Base-by-base conservation (phyloP, 805 yeast genomes). In the Kluyveromyces starmeri region DNA sequence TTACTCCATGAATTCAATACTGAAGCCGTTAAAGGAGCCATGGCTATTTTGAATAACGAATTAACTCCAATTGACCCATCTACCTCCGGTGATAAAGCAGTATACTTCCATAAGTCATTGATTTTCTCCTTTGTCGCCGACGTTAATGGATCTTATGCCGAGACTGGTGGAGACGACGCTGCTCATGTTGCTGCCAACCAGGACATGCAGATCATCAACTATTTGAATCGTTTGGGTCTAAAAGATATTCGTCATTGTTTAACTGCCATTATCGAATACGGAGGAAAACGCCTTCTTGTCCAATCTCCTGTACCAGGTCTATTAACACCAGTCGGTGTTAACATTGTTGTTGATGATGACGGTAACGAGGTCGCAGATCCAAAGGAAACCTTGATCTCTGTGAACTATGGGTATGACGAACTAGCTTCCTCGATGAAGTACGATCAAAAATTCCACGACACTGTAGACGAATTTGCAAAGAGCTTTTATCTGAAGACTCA, bases 301-400 rank as follows among this genome's bases (percentile, higher is more conserved):
- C 97, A 89, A 64, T 83, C 95, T 10, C 95, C 96, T 9, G 94
- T 89, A 28, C 98, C 98, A 11, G 97, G 97, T 40, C 54, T 67
- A 25, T 61, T 64, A 37, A 46, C 58, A 7, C 60, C 62, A 8
- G 48, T 62, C 49, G 68, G 70, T 37, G 55, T 64, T 14, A 56
- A 52, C 25, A 51, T 51, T 19, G 54, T 52, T 29, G 63, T 59
- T 25, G 67, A 67, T 31, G 64, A 58, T 26, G 70, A 61, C 24
- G 65, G 61, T 18, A 61, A 58, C 24, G 69, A 62, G 32, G 56
- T 53, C 12, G 48, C 58, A 23, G 63, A 55, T 39, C 58, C 67
- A 38, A 46, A 59, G 25, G 47, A 44, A 8, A 48, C 52, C 17
- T 58, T 50, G 13, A 68, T 67, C 36, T 73, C 71, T 50, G 82